Base-by-base conservation (phyloP, 1,139 yeast genomes). In the Debaryomyces udenii region DNA sequence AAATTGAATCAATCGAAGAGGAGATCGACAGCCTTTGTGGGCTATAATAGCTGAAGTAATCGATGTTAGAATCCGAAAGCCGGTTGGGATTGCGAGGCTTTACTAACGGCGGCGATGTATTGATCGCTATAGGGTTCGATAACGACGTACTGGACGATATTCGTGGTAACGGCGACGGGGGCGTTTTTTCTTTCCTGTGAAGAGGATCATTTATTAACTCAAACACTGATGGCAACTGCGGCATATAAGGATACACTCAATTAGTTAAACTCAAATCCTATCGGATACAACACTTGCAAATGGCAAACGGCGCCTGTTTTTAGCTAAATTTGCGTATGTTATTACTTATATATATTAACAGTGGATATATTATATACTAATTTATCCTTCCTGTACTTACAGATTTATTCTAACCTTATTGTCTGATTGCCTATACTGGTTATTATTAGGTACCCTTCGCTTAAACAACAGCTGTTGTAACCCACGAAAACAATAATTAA, bases 221-320 rank as follows among this genome's bases (percentile, higher is more conserved):
- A 30, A 52, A 52, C 17, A 55, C 57, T 9, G 59, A 50, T 4
- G 59, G 59, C 38, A 55, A 44, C 40, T 50, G 58, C 3, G 58
- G 52, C 58, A 55, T 55, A 24, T 31, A 35, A n/a, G 22, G 7
- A 20, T 20, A 7, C 5, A 6, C 22, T 20, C 22, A 20, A 5
- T 7, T 20, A 7, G 22, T 20, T 7, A 20, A 20, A 6, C 22
- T 20, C 5, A 7, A 6, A 20, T 20, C 22, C 22, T 6, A 20
- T 6, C 22, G 22, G 22, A 20, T 20, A 20, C 7, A 20, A 7
- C 14, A 26, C 28, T 26, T 26, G 14, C 14, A 26, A 26, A 26
- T 26, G 11, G 28, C 11, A 26, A 20, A 20, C 7, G 7, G 7
- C 7, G 5, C 22, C 22, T 20, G 7, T 5, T 32, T 13, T 10